Percentiles rank a stretch among this genome's conserved stretches.
phyloP scores from a whole-genome alignment of 2,329 filamentous ascomycete species.

The Aspergillus uvarum region DNA sequence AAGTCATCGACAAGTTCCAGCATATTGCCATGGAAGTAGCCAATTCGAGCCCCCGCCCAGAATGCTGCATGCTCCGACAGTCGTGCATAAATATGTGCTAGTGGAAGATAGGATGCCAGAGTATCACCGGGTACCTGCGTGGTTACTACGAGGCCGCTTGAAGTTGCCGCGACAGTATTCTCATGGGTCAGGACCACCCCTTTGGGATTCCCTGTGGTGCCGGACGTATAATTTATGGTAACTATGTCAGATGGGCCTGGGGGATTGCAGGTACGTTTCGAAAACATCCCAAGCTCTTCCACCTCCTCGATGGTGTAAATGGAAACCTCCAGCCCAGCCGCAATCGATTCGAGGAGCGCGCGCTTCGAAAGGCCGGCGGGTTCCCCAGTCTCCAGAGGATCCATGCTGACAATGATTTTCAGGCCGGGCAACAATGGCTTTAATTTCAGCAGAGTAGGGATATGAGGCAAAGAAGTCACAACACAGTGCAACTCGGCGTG shows the following conservation, averaged over 20 bases:
- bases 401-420: slow-evolving; percentile 85
- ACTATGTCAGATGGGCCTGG: slow-evolving; percentile 73
- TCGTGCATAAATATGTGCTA: slow-evolving; percentile 92
- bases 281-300: slow-evolving; percentile 73
- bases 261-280: slow-evolving; percentile 68
- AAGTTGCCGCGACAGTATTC: slow-evolving; percentile 73
- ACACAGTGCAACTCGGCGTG: slow-evolving; percentile 76
- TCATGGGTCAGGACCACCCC: slow-evolving; percentile 72
- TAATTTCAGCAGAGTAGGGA: slow-evolving; percentile 78
- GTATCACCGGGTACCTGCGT: slow-evolving; percentile 60
- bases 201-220: slow-evolving; percentile 64
- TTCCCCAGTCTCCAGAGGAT: slow-evolving; percentile 79
- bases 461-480: slow-evolving; percentile 75
- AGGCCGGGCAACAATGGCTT: slow-evolving; percentile 73
- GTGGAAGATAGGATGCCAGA: slow-evolving; percentile 81
- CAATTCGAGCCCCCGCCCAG: slow-evolving; percentile 70
- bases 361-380: slow-evolving; percentile 74
- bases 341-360: slow-evolving; percentile 72
- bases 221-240: slow-evolving; percentile 70
- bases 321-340: slow-evolving; percentile 68
- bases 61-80: slow-evolving; percentile 75
- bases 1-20: slow-evolving; percentile 84
- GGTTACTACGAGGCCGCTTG: slow-evolving; percentile 58
- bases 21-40: slow-evolving; percentile 93
- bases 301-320: slow-evolving; percentile 80